Conservation (phyloP, 768 basidiomycete species). For the Trametes cingulata region DNA sequence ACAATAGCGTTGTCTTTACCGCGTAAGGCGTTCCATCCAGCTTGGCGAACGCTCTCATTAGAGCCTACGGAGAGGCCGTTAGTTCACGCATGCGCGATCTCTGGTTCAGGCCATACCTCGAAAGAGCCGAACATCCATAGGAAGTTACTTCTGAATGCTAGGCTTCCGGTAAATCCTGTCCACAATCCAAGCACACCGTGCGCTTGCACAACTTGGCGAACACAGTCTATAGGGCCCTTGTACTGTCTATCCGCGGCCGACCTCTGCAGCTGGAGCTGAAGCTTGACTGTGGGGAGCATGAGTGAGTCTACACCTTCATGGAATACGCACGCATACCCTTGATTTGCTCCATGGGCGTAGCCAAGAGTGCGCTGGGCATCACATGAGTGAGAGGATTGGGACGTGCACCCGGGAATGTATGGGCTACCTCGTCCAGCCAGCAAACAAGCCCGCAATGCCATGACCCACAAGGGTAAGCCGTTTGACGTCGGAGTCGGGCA, state of each 20-base stretch:
- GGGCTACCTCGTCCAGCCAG: slow-evolving; percentile 65
- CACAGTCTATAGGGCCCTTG: slow-evolving; percentile 67
- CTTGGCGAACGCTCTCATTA: slow-evolving; percentile 60
- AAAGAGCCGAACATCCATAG: slow-evolving; percentile 78
- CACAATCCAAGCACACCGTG: slow-evolving; percentile 71
- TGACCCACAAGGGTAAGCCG: slow-evolving; percentile 66
- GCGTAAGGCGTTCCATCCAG: slow-evolving; percentile 62
- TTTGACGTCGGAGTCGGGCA: slow-evolving; percentile 43
- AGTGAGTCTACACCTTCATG: not conserved
- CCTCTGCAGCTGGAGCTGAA: slow-evolving; percentile 66
- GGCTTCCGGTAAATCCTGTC: slow-evolving; percentile 73
- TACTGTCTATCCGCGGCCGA: slow-evolving; percentile 53
- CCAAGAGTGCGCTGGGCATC: slow-evolving; percentile 55
- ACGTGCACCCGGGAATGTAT: not conserved
- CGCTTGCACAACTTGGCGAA: slow-evolving; percentile 57
- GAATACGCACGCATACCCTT: slow-evolving; percentile 42
- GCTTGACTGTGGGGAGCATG: slow-evolving; percentile 44
- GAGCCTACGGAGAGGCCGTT: slow-evolving; percentile 37
- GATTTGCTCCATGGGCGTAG: slow-evolving; percentile 77
- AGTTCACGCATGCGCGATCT: not conserved
- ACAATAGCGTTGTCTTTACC: slow-evolving; percentile 38
- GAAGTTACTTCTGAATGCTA: slow-evolving; percentile 74
- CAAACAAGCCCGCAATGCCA: slow-evolving; percentile 65
- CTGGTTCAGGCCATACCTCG: slow-evolving; percentile 55
- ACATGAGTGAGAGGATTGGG: not conserved